Conservation (phyloP, 495 filamentous ascomycete species). For the Elasticomyces elasticus region DNA sequence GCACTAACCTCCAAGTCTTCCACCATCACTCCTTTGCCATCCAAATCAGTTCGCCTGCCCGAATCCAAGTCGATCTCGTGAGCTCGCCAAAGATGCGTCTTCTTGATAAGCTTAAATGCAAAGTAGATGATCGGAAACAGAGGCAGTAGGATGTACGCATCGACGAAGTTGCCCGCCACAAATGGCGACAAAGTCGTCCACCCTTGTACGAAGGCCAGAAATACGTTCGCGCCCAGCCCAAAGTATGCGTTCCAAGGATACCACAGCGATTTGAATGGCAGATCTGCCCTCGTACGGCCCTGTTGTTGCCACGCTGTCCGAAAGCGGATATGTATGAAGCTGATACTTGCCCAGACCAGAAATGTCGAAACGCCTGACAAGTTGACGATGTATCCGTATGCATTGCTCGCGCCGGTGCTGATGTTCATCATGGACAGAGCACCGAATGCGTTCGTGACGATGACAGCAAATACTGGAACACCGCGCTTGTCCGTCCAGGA, state of each 20-base stretch:
- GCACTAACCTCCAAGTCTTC: conserved; percentile 2
- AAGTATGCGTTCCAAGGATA: conserved; percentile 24
- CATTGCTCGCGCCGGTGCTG: conserved; percentile 47
- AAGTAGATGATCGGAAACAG: conserved; percentile 22
- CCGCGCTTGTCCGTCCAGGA: conserved; percentile 53
- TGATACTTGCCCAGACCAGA: conserved; percentile 57
- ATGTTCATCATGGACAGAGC: conserved; percentile 59
- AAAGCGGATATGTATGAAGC: conserved; percentile 49
- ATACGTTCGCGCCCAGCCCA: conserved; percentile 21
- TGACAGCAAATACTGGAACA: conserved; percentile 53
- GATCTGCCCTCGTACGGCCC: conserved; percentile 7
- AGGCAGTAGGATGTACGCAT: conserved; percentile 23
- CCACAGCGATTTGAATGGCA: conserved; percentile 17
- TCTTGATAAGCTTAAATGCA: conserved; percentile 13
- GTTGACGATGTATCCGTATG: conserved; percentile 41
- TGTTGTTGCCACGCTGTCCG: conserved; percentile 6
- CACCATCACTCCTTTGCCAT: neutral
- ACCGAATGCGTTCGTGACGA: conserved; percentile 54
- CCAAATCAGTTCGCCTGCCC: conserved; percentile 16
- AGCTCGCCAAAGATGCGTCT: conserved; percentile 10
- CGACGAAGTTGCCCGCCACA: conserved; percentile 21
- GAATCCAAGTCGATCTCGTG: conserved; percentile 21
- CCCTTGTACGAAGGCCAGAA: conserved; percentile 24
- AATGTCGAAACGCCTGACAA: conserved; percentile 51
- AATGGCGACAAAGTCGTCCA: conserved; percentile 24